Base-by-base conservation (phyloP, 768 basidiomycete species). In the Tylopilus vinaceipallidus region DNA sequence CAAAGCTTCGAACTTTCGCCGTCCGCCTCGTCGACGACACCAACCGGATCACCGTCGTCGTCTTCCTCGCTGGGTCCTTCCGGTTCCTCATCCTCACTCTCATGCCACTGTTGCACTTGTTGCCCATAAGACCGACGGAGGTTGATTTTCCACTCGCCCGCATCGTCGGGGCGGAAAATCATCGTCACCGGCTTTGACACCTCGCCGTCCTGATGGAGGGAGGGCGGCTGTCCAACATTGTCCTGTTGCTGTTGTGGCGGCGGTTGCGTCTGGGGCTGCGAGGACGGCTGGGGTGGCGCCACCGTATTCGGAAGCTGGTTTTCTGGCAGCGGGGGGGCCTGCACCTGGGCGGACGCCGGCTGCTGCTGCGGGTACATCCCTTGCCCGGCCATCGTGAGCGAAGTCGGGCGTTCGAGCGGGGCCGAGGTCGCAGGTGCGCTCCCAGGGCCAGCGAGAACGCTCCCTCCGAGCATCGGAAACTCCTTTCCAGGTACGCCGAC, bases 161-260 rank as follows among this genome's bases (percentile, higher is more conserved):
- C 82, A 50, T 86, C 87, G 56, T 94, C 91, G 2, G 93, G 90
- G 45, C 89, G 77, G 71, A 92, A 95, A 49, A 95, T 93, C 11
- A 89, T 82, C 17, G 86, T 89, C n/a, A 80, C 22, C 4, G 45
- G 58, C 17, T 64, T 65, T 2, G 54, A 49, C 43, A 52, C 5
- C 7, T 65, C 64, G 2, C 42, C 32, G 3, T 66, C 67, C 20
- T 46, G 45, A 11, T 42, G 55, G 14, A 27, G n/a, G 24, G 38
- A 27, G 4, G 60, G 46, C 5, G 22, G 19, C 36, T 62, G 58
- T 29, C 30, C 58, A 13, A 49, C 34, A 4, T n/a, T 40, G 17
- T 62, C 65, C 26, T 56, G 56, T 16, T 63, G 62, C 20, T 60
- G 47, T 2, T 58, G 54, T 38, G 56, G 62, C 33, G 42, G 45